Conservation (phyloP, 1,284 basidiomycete species). For the Trametes sp. region DNA sequence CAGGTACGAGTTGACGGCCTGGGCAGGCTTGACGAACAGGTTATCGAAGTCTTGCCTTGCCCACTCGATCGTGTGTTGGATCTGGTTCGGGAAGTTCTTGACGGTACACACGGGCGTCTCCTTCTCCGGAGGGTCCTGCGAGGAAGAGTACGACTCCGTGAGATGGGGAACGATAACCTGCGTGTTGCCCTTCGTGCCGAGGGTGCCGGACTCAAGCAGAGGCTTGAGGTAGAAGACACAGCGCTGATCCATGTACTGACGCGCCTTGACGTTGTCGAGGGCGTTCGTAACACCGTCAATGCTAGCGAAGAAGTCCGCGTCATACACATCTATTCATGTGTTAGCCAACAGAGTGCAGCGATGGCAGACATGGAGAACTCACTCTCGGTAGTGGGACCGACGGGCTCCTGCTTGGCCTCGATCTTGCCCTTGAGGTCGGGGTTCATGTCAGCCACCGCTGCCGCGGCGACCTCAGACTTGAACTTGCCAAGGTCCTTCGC, state of each 20-base stretch:
- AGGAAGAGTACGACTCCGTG: constrained; percentile 98
- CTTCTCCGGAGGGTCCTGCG: constrained; percentile 99
- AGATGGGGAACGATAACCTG: constrained; percentile 96
- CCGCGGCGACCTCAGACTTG: constrained; percentile 95
- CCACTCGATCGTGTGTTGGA: constrained; percentile 99
- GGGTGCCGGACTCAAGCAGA: constrained; percentile 95
- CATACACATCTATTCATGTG: constrained; percentile 78
- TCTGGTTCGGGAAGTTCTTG: constrained; percentile 99
- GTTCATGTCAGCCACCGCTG: constrained; percentile 97
- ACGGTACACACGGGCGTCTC: constrained; percentile 98
- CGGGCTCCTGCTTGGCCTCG: constrained; percentile 90
- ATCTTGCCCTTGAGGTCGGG: constrained; percentile 92
- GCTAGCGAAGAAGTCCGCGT: constrained; percentile 86
- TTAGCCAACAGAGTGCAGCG: constrained; percentile 7
- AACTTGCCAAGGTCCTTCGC: constrained; percentile 97
- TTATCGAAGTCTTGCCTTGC: constrained; percentile 93
- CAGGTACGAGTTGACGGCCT: constrained; percentile 96
- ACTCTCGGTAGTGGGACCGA: constrained; percentile 95
- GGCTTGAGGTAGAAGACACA: constrained; percentile 99
- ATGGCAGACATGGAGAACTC: constrained; percentile 42
- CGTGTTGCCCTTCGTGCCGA: constrained; percentile 98
- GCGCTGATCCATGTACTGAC: constrained; percentile 98
- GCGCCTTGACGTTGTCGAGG: constrained; percentile 97
- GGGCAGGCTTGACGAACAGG: constrained; percentile 93
- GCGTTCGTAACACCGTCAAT: constrained; percentile 99